Evolutionary conservation across 495 filamentous ascomycete species (phyloP), one percentile per base, ranked within the genome.

Genomic region (Podospora sp.): DNA sequence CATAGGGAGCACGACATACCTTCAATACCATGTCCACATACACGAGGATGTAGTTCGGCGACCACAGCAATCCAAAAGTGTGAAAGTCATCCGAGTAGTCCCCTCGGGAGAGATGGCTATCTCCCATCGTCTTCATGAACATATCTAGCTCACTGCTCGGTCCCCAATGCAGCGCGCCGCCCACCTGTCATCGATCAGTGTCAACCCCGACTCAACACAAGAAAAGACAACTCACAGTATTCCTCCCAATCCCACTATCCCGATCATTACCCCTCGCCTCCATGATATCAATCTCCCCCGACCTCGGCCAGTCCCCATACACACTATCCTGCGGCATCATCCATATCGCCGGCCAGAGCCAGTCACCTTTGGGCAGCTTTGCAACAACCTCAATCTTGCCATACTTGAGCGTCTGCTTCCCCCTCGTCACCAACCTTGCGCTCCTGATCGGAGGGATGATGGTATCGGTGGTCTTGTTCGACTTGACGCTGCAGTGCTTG

Each of bases 1-100:
- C 29, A 33, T 3, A 8, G 29, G 29, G 3, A 33, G 8, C 3
- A 8, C 8, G 29, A 8, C 29, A 33, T 33, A 33, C 29, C 29
- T 33, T 33, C 29, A 33, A 33, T 8, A 86, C 85, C 24, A 82
- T 85, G 74, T 90, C 81, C 62, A 91, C 78, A 72, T 89, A 91
- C 11, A 87, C 87, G 73, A 87, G 90, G 26, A 91, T 77, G 77
- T 91, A 91, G 35, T 88, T 88, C 68, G 88, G 83, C 67, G 81
- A 85, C 88, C 88, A 90, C 73, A 90, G 88, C 12, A 90, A 60
- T 8, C 89, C 89, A 71, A 82, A 91, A 0, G 86, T 89, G 73
- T 91, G 86, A 63, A 68, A 75, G 46, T 21, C 16, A 1, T 65
- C 60, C 1, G 64, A 65, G 29, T 70, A 73, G 29, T 74, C 72